phyloP scores from a whole-genome alignment of 1,284 basidiomycete species.

The Sphagnurus paluster region DNA sequence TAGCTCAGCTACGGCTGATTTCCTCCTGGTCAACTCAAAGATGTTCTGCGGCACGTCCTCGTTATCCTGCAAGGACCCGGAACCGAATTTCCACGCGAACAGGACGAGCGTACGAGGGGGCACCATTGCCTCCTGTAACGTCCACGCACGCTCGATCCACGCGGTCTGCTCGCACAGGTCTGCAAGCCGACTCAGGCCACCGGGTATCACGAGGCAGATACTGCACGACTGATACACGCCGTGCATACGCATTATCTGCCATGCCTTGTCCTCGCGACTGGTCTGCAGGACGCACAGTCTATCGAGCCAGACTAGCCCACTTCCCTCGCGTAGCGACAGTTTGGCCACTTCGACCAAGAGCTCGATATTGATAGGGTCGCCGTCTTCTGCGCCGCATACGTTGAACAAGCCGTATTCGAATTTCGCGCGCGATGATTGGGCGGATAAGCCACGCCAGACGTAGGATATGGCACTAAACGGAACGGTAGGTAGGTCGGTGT shows the following conservation, averaged over 20 bases:
- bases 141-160: slow-evolving; percentile 8
- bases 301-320: slow-evolving; percentile 3
- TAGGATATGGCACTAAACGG: slow-evolving; percentile 1
- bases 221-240: not conserved
- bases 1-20: not conserved
- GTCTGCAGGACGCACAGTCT: slow-evolving; percentile 6
- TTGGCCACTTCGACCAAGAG: not conserved
- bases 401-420: not conserved
- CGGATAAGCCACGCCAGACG: slow-evolving; percentile 1
- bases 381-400: not conserved
- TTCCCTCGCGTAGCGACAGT: not conserved
- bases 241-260: slow-evolving; percentile 7
- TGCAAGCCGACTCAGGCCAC: slow-evolving; percentile 2
- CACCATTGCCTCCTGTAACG: slow-evolving; percentile 2
- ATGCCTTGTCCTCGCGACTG: slow-evolving; percentile 1
- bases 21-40: not conserved
- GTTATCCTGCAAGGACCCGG: not conserved
- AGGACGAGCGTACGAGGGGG: not conserved
- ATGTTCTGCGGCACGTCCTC: not conserved
- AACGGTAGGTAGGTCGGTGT: not conserved
- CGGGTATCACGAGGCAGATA: slow-evolving; percentile 1
- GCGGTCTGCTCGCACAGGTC: slow-evolving; percentile 1
- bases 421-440: not conserved
- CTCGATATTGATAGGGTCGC: slow-evolving; percentile 5
- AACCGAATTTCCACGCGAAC: slow-evolving; percentile 1